A percentile compares a stretch with the other conserved stretches of the same genome.
phyloP scores from a whole-genome alignment of 192 early-diverging fungal genomes.

The Linnemannia exigua region DNA sequence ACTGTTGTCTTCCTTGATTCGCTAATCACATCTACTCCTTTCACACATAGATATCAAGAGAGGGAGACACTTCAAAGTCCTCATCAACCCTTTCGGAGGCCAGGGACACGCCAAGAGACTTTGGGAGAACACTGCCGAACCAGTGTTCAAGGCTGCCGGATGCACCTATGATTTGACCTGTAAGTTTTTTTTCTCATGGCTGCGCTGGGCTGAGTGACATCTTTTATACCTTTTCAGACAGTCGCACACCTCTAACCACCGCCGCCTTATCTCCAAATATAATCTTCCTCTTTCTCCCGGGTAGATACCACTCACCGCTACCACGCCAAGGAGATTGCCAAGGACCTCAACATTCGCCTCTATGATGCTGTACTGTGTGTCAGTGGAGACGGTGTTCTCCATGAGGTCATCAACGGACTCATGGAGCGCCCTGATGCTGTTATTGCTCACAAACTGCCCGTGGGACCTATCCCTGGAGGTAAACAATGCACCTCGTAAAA shows the following conservation, averaged over 20 bases:
- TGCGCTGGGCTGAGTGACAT: background rate
- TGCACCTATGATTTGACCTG: constrained; percentile 64
- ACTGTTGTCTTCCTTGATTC: background rate
- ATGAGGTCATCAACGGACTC: constrained; percentile 88
- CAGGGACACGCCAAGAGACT: constrained; percentile 72
- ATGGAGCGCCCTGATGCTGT: constrained; percentile 77
- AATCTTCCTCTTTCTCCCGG: background rate
- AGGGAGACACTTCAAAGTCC: constrained; percentile 63
- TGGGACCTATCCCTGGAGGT: constrained; percentile 77
- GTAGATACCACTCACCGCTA: constrained; percentile 71
- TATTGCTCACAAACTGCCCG: constrained; percentile 65
- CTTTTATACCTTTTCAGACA: background rate
- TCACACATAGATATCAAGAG: constrained; percentile 29
- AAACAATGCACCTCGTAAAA: background rate
- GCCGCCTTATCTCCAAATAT: background rate
- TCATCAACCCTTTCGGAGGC: constrained; percentile 85
- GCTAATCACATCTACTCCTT: background rate
- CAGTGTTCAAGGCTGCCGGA: constrained; percentile 75
- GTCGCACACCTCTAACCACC: background rate
- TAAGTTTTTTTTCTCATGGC: constrained; percentile 34
- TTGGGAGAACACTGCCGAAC: constrained; percentile 67
- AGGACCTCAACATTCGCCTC: constrained; percentile 61
- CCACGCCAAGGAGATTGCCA: constrained; percentile 76
- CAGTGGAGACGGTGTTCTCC: constrained; percentile 86
- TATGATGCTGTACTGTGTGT: constrained; percentile 77